A percentile compares a stretch with the other conserved stretches of the same genome.
Evolutionary conservation across 106 monocot species (phyloP).

Genomic region (Acorus gramineus): DNA sequence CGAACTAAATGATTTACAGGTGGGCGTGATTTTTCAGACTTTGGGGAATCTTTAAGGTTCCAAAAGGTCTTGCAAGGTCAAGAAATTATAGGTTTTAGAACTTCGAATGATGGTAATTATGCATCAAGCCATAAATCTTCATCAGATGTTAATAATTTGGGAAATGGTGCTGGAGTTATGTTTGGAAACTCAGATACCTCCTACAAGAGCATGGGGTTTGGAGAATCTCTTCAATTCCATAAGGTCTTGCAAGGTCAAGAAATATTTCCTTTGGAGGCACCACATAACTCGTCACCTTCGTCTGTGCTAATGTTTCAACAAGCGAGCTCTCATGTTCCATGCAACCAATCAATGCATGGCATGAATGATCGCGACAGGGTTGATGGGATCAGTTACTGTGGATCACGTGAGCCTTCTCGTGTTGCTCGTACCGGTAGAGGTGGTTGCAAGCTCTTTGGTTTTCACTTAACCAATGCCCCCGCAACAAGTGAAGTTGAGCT

Average conservation of each 20-base stretch:
- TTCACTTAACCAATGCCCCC: slow-evolving; percentile 46
- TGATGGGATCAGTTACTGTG: neutral
- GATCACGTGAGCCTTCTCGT: neutral
- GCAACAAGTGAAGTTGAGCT: slow-evolving; percentile 12
- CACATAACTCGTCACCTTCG: slow-evolving; percentile 14
- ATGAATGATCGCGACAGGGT: neutral
- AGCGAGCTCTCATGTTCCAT: neutral
- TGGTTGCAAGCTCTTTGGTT: slow-evolving; percentile 82
- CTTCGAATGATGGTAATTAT: neutral
- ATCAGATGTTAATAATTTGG: neutral
- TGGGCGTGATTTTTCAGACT: slow-evolving; percentile 11
- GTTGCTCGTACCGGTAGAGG: slow-evolving; percentile 4
- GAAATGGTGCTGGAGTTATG: neutral
- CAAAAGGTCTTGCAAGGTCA: slow-evolving; percentile 42
- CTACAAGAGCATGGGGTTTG: too few species aligned
- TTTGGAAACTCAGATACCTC: neutral
- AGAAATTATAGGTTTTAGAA: slow-evolving; percentile 21
- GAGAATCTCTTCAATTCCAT: too few species aligned
- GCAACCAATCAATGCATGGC: neutral
- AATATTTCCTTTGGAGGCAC: neutral
- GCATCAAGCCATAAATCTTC: slow-evolving; percentile 1
- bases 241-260: too few species aligned
- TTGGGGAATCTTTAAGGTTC: slow-evolving; percentile 26
- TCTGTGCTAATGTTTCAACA: slow-evolving; percentile 14
- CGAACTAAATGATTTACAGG: slow-evolving; percentile 3